phyloP scores from a whole-genome alignment of 306 rosid genomes.

The Cucurbita moschata region DNA sequence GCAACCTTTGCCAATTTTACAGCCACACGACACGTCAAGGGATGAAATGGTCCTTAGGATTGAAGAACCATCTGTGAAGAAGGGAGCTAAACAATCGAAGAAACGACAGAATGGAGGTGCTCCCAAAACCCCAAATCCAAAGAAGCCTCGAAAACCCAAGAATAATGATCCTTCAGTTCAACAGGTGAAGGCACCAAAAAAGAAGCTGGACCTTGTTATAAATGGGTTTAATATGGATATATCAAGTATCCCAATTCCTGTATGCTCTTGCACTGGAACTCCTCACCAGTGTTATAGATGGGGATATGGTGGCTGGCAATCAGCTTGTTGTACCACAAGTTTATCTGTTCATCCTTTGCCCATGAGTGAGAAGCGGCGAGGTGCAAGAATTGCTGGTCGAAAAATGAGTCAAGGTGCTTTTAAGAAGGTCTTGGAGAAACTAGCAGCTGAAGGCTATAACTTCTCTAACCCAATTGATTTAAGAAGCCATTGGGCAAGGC shows the following conservation, averaged over 20 bases:
- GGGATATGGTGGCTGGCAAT: conserved; percentile 99
- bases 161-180: conserved; percentile 44
- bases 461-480: conserved; percentile 82
- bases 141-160: conserved; percentile 70
- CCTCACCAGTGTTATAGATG: conserved; percentile 91
- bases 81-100: conserved; percentile 47
- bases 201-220: conserved; percentile 65
- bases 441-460: conserved; percentile 87
- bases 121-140: conserved; percentile 59
- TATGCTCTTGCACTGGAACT: conserved; percentile 83
- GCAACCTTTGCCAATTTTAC: conserved; percentile 45
- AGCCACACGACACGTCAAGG: conserved; percentile 33
- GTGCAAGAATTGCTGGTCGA: conserved; percentile 95
- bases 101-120: conserved; percentile 54
- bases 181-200: conserved; percentile 57
- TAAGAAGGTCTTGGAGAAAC: conserved; percentile 95
- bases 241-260: conserved; percentile 75
- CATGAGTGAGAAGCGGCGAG: conserved; percentile 92
- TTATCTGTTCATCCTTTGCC: conserved; percentile 83
- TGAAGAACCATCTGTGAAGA: conserved; percentile 44
- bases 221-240: conserved; percentile 76
- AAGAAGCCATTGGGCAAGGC: conserved; percentile 92
- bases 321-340: conserved; percentile 91
- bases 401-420: conserved; percentile 99
- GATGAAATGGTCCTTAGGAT: conserved; percentile 45